phyloP scores from a whole-genome alignment of 108 stramenopile genomes.

The Pseudonitzschia multiseries region DNA sequence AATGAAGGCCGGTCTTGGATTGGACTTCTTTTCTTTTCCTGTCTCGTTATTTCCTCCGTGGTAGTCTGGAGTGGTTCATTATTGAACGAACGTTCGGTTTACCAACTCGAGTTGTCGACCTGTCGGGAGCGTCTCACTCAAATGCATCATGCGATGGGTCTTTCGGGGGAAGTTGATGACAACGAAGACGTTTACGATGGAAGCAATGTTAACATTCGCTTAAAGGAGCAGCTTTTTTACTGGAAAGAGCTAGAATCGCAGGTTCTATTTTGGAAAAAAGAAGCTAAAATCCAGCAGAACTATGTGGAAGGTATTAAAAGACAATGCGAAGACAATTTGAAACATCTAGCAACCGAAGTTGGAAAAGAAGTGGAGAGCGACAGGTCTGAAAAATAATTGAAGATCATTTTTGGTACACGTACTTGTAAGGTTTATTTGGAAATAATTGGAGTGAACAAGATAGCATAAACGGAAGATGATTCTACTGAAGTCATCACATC shows the following conservation, averaged over 20 bases:
- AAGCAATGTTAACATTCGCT: neutral
- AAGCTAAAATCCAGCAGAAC: neutral
- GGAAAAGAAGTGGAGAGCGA: neutral
- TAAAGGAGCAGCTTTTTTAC: neutral
- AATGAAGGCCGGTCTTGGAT: neutral
- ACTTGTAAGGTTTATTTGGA: no score
- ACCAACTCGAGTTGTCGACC: neutral
- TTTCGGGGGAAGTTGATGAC: no score
- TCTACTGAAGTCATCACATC: no score
- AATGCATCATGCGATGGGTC: neutral
- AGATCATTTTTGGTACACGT: neutral
- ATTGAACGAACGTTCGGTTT: constrained; percentile 8
- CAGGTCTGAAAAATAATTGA: neutral
- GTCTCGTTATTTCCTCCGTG: neutral
- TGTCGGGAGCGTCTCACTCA: neutral
- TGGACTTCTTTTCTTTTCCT: neutral
- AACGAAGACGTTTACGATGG: neutral
- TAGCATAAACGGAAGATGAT: no score
- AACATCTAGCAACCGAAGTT: neutral
- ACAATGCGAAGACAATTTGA: constrained; percentile 5
- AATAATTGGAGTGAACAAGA: no score
- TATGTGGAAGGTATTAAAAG: neutral
- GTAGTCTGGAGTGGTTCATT: constrained; percentile 2
- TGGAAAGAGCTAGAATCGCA: constrained; percentile 10
- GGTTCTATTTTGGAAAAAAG: constrained; percentile 14